phyloP scores from a whole-genome alignment of 768 basidiomycete genomes.

The Leccinum uliginosum region DNA sequence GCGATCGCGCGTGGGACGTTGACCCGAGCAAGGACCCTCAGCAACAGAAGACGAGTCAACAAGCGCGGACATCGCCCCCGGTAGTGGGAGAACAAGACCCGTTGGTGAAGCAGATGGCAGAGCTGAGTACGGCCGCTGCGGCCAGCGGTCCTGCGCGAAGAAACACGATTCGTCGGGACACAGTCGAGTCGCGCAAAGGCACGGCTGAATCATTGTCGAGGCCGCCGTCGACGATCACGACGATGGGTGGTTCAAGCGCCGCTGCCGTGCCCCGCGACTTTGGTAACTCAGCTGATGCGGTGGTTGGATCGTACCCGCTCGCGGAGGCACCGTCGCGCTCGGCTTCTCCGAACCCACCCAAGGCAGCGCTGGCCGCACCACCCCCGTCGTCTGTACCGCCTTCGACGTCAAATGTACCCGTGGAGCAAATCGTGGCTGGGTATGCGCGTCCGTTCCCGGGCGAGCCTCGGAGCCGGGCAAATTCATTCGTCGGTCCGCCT shows the following conservation, averaged over 20 bases:
- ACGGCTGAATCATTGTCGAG: constrained; percentile 22
- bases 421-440: constrained; percentile 67
- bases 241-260: neutral
- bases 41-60: constrained; percentile 21
- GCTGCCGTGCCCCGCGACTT: constrained; percentile 48
- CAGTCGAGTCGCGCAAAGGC: constrained; percentile 22
- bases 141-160: constrained; percentile 13
- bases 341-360: constrained; percentile 67
- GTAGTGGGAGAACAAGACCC: constrained; percentile 50
- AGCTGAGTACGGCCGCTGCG: constrained; percentile 36
- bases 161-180: constrained; percentile 26
- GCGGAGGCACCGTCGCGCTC: constrained; percentile 53
- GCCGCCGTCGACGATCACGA: constrained; percentile 23
- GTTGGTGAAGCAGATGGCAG: constrained; percentile 61
- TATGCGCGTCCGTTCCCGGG: constrained; percentile 89
- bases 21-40: constrained; percentile 68
- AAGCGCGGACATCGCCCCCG: constrained; percentile 24
- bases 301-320: constrained; percentile 76
- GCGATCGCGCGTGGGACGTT: constrained; percentile 61
- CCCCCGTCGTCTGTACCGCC: constrained; percentile 50
- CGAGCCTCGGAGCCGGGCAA: constrained; percentile 59
- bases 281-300: constrained; percentile 65
- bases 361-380: constrained; percentile 74
- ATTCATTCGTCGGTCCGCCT: constrained; percentile 38
- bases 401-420: constrained; percentile 41